Percentiles rank a stretch among this genome's conserved stretches.
phyloP scores from a whole-genome alignment of 345 rosid genomes.

The Mallotus nudiflorus region DNA sequence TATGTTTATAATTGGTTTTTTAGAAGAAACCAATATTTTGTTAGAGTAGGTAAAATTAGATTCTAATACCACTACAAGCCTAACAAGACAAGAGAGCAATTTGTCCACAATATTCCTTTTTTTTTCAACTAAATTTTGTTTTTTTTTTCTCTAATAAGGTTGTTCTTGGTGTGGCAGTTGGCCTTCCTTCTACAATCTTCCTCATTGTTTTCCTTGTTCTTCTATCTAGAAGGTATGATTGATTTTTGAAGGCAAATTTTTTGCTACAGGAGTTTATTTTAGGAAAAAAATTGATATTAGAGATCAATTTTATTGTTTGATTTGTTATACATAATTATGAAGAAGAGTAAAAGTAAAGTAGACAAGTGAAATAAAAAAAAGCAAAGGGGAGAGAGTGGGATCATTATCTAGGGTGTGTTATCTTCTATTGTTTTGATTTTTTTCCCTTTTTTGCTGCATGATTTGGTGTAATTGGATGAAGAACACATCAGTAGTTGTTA shows the following conservation, averaged over 20 bases:
- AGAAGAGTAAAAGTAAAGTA: conserved; percentile 13
- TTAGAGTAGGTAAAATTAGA: no score
- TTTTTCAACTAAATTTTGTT: no score
- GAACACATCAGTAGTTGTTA: conserved; percentile 26
- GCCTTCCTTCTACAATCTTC: conserved; percentile 75
- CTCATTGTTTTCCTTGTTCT: conserved; percentile 79
- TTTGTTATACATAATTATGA: conserved; percentile 32
- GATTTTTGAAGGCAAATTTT: conserved; percentile 17
- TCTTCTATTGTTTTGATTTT: conserved; percentile 24
- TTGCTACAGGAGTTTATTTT: conserved; percentile 21
- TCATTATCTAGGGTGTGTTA: conserved; percentile 30
- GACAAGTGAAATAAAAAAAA: not conserved
- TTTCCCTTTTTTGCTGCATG: not conserved
- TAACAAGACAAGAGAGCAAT: no score
- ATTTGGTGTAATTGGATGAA: conserved; percentile 18
- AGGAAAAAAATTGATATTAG: conserved; percentile 27
- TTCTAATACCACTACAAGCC: no score
- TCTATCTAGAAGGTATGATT: conserved; percentile 76
- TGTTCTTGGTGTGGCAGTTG: conserved; percentile 86
- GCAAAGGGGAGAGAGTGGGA: conserved; percentile 2
- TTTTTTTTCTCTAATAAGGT: conserved; percentile 85
- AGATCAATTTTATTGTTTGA: conserved; percentile 25
- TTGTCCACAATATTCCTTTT: no score
- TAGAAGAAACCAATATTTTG: no score
- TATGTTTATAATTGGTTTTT: no score